These are phyloP conservation scores for Alternaria tenuissima DNA, from an alignment of 2,329 filamentous ascomycete species.

Conservation along the genomic window DNA sequence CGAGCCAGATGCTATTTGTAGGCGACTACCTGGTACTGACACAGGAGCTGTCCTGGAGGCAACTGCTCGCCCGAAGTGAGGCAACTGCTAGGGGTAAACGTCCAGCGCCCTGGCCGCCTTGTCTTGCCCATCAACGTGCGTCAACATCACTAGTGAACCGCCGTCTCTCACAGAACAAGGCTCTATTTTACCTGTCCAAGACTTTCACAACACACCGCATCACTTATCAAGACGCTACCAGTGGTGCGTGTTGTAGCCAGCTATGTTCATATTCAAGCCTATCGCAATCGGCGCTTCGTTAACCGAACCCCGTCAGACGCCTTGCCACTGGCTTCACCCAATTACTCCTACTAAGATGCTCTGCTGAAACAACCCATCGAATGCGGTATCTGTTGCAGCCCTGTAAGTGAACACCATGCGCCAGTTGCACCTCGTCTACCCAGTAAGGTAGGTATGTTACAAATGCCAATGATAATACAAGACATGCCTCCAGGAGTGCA, in stretches of 20 bases:
- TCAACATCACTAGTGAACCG: conserved; percentile 7
- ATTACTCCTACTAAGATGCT: conserved; percentile 33
- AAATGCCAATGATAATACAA: conserved; percentile 32
- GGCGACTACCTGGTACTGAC: background rate
- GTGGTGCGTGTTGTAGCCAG: background rate
- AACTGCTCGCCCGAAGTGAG: conserved; percentile 22
- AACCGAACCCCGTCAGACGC: conserved; percentile 14
- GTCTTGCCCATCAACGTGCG: conserved; percentile 18
- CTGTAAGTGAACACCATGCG: conserved; percentile 19
- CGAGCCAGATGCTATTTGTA: conserved; percentile 14
- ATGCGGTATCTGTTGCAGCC: conserved; percentile 4
- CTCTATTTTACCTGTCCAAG: background rate
- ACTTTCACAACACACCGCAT: background rate
- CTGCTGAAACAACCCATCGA: conserved; percentile 18
- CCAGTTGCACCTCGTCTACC: conserved; percentile 21
- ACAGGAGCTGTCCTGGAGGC: conserved; percentile 13
- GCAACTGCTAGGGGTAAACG: conserved; percentile 21
- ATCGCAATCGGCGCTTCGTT: conserved; percentile 10
- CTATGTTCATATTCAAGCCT: conserved; percentile 9
- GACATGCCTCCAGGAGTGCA: conserved; percentile 15
- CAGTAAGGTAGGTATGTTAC: conserved; percentile 28
- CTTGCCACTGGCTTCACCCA: conserved; percentile 12
- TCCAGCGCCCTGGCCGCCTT: conserved; percentile 21
- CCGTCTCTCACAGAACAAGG: background rate
- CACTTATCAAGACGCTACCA: background rate